Evolutionary conservation across 176 grass and related monocot species (phyloP).

Genomic region (Chloris gayana): DNA sequence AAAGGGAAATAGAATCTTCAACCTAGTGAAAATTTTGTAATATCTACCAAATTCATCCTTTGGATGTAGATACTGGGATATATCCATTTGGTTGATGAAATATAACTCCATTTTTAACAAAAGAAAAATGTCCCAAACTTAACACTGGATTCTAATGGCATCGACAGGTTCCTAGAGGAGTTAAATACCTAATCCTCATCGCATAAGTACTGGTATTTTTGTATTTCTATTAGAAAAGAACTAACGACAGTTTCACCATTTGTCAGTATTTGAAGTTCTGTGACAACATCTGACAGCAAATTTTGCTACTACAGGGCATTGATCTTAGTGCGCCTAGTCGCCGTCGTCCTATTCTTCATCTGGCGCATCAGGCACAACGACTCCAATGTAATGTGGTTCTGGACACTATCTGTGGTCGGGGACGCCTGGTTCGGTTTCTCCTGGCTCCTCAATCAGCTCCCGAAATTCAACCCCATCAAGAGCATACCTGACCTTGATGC

Average conservation of each 20-base stretch:
- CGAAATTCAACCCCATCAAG: constrained; percentile 31
- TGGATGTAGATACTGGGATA: too few relatives aligned
- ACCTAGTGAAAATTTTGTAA: neutral
- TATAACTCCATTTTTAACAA: too few relatives aligned
- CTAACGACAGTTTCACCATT: neutral
- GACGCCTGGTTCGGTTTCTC: constrained; percentile 33
- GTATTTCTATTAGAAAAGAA: neutral
- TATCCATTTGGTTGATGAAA: too few relatives aligned
- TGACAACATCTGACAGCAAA: neutral
- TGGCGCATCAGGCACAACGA: constrained; percentile 42
- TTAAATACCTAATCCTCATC: neutral
- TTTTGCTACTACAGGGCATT: constrained; percentile 13
- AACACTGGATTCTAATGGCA: neutral
- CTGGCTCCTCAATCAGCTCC: constrained; percentile 38
- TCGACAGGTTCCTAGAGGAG: neutral
- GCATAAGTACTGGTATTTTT: neutral
- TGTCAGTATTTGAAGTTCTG: neutral
- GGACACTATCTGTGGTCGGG: constrained; percentile 19
- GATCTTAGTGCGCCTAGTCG: constrained; percentile 14
- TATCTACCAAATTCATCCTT: too few relatives aligned
- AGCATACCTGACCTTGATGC: constrained; percentile 1
- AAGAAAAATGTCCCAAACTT: neutral
- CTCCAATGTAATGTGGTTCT: constrained; percentile 31
- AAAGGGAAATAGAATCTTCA: too few relatives aligned
- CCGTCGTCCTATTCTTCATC: constrained; percentile 17